Conservation (phyloP, 441 rosid species). For the Lepidium campestre region DNA sequence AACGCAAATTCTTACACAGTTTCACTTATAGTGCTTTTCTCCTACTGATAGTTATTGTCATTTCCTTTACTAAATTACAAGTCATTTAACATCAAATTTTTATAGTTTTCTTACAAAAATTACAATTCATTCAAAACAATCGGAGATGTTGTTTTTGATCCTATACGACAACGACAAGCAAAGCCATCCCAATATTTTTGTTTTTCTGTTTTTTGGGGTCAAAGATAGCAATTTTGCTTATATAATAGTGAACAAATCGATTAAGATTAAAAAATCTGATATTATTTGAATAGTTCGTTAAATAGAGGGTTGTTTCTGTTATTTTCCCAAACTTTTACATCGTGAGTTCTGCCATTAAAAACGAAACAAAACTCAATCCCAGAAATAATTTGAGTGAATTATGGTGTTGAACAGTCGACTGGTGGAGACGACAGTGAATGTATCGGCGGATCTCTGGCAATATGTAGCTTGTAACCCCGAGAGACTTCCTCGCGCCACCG, state of each 20-base stretch:
- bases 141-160: too few species aligned
- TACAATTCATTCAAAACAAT: too few species aligned
- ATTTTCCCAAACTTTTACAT: background rate
- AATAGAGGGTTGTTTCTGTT: background rate
- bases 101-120: background rate
- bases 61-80: background rate
- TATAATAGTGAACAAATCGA: too few species aligned
- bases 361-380: background rate
- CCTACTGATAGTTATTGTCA: background rate
- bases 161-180: background rate
- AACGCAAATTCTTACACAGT: background rate
- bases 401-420: slow-evolving; percentile 76
- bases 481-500: slow-evolving; percentile 55
- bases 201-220: background rate
- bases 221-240: too few species aligned
- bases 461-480: slow-evolving; percentile 87
- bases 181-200: background rate
- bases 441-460: slow-evolving; percentile 72
- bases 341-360: background rate
- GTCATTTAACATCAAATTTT: background rate
- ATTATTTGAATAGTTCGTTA: background rate
- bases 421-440: slow-evolving; percentile 51
- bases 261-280: background rate
- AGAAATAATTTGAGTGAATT: background rate
- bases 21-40: background rate